These are phyloP conservation scores for Gossypium thurberi DNA, from an alignment of 345 rosid species.

Conservation along the genomic window DNA sequence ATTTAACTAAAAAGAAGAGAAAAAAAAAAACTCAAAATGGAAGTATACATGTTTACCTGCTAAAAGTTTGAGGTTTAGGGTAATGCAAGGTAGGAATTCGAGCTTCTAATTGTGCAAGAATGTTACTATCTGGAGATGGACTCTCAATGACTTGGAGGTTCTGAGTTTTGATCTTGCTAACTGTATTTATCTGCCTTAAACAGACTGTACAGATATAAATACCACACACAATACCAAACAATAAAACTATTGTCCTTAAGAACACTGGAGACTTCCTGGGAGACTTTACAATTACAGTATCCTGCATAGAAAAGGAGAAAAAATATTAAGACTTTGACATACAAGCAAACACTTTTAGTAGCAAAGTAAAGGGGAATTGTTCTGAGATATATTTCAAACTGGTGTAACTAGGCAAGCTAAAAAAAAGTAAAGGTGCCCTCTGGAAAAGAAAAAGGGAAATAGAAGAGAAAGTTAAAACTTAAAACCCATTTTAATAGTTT, in stretches of 20 bases:
- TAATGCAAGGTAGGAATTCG: constrained; percentile 50
- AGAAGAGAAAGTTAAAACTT: background rate
- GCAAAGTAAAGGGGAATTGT: background rate
- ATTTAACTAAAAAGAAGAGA: background rate
- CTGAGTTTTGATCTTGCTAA: constrained; percentile 27
- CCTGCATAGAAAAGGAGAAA: constrained; percentile 38
- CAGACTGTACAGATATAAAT: constrained; percentile 58
- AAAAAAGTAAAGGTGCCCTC: background rate
- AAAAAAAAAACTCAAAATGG: background rate
- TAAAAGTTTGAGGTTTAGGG: constrained; percentile 78
- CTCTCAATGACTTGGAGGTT: constrained; percentile 38
- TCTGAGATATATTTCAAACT: background rate
- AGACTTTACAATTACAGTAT: constrained; percentile 49
- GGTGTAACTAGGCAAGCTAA: background rate
- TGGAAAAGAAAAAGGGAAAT: background rate
- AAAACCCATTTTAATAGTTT: constrained; percentile 1
- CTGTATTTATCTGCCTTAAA: constrained; percentile 52
- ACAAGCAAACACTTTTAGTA: background rate
- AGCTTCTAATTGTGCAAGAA: constrained; percentile 11
- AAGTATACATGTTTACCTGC: constrained; percentile 39
- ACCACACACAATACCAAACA: constrained; percentile 69
- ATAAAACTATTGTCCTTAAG: constrained; percentile 58
- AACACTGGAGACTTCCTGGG: constrained; percentile 69
- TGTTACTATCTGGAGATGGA: constrained; percentile 21
- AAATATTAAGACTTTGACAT: background rate